Evolutionary conservation across 371 early-diverging fungal species (phyloP).

Genomic region (Mortierella sp.): DNA sequence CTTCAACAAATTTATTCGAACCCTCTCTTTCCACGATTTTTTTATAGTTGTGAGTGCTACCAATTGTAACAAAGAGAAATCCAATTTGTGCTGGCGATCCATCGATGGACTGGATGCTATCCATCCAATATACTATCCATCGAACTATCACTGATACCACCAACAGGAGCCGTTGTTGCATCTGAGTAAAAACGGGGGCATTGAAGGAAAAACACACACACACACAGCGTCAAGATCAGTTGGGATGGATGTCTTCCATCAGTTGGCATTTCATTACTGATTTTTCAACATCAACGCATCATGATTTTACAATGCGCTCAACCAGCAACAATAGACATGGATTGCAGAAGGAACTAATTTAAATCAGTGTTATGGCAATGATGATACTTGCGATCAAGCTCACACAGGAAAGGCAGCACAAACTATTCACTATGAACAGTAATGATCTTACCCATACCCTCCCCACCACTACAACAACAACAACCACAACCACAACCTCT

Average conservation of each 20-base stretch:
- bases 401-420: not conserved
- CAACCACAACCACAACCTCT: not conserved
- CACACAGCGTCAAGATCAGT: not conserved
- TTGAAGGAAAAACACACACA: not conserved
- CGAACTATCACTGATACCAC: conserved; percentile 2
- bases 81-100: conserved; percentile 14
- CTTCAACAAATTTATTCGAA: conserved; percentile 15
- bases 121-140: conserved; percentile 37
- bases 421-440: too few relatives aligned
- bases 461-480: too few relatives aligned
- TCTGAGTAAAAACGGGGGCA: not conserved
- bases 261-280: conserved; percentile 3
- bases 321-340: not conserved
- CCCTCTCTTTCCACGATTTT: conserved; percentile 56
- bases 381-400: not conserved
- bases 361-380: not conserved
- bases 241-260: not conserved
- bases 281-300: not conserved
- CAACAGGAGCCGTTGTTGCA: not conserved
- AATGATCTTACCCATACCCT: too few relatives aligned
- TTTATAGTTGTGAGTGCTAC: conserved; percentile 55
- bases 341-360: not conserved
- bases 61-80: conserved; percentile 8
- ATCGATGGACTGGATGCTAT: conserved; percentile 14
- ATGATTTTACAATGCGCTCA: not conserved